Evolutionary conservation across 805 yeast genomes (phyloP).

Genomic region (Teunomyces barrocoloradensis): DNA sequence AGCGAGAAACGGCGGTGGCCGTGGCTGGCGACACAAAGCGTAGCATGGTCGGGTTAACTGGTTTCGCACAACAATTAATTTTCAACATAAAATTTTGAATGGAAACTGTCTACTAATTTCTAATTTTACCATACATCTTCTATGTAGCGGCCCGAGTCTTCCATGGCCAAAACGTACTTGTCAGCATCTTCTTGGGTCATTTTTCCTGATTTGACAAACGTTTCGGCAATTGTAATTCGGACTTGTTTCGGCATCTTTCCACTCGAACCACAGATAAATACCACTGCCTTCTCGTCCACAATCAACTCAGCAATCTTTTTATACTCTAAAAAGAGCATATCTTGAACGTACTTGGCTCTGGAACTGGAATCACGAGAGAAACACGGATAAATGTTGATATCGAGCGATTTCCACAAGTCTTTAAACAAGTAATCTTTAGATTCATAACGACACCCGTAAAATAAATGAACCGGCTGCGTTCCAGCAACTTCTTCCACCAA

Average conservation of each 20-base stretch:
- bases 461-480: constrained; percentile 46
- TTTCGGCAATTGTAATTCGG: constrained; percentile 69
- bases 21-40: background rate
- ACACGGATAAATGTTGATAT: constrained; percentile 39
- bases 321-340: constrained; percentile 54
- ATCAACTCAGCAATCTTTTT: constrained; percentile 51
- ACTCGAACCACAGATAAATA: constrained; percentile 89
- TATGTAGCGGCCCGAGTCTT: constrained; percentile 61
- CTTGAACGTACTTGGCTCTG: constrained; percentile 67
- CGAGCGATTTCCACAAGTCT: constrained; percentile 47
- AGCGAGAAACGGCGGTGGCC: background rate
- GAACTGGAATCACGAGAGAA: constrained; percentile 49
- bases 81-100: background rate
- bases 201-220: constrained; percentile 47
- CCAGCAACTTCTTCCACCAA: constrained; percentile 45
- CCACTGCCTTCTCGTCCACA: constrained; percentile 51
- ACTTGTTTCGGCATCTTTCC: constrained; percentile 94
- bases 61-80: background rate
- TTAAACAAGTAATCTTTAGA: constrained; percentile 69
- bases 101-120: background rate
- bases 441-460: constrained; percentile 71
- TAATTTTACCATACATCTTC: constrained; percentile 80
- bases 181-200: constrained; percentile 47
- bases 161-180: constrained; percentile 55
- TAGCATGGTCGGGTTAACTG: background rate